Conservation (phyloP, 1,284 basidiomycete species). For the Neotropicomus parvogracilis region DNA sequence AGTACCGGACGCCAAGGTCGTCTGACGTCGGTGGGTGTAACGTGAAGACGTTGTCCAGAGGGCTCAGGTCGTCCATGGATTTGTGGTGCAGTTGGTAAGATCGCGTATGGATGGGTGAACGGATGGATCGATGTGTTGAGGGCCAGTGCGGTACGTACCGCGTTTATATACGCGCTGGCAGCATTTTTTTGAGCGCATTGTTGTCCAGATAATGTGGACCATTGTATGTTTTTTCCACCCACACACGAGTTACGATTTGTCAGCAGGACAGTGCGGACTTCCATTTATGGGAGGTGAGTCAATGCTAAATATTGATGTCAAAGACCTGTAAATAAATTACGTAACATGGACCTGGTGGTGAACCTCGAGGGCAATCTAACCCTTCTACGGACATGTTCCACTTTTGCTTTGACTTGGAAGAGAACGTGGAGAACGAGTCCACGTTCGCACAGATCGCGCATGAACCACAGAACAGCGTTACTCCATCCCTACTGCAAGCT, state of each 20-base stretch:
- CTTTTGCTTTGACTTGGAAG: conserved; percentile 56
- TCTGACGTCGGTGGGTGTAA: background rate
- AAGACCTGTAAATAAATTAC: background rate
- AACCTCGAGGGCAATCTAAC: too few species aligned
- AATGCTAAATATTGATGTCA: background rate
- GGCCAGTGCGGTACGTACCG: too few species aligned
- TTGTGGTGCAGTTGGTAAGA: background rate
- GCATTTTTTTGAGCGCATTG: background rate
- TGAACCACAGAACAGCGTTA: conserved; percentile 1
- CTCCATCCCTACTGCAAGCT: conserved; percentile 2
- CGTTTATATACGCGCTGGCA: background rate
- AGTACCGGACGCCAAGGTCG: background rate
- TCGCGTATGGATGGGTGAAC: background rate
- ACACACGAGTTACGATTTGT: too few species aligned
- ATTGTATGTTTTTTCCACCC: conserved; percentile 3
- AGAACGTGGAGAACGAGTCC: conserved; percentile 40
- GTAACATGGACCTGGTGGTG: too few species aligned
- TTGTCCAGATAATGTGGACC: background rate
- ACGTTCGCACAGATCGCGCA: conserved; percentile 1
- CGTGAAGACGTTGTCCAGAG: background rate
- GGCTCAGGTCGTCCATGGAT: conserved; percentile 17
- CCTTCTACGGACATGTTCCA: conserved; percentile 40
- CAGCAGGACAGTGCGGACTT: too few species aligned
- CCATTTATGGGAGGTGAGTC: background rate
- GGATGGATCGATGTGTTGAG: background rate